Evolutionary conservation across 257 asterid genomes (phyloP).

Genomic region (Cordia subcordata): DNA sequence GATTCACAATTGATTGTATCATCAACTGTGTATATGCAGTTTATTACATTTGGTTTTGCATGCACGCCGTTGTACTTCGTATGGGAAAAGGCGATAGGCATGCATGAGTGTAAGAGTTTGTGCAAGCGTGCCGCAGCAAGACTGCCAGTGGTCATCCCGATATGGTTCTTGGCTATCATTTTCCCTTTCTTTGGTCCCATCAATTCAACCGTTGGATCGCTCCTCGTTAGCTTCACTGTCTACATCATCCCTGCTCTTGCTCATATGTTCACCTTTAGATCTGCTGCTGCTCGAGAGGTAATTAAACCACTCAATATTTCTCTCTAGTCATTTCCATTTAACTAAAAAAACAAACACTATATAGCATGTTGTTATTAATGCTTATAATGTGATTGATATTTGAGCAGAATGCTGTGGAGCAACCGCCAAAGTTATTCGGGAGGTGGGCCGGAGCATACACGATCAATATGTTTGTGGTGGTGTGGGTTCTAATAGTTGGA

Average conservation of each 20-base stretch:
- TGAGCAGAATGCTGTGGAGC: constrained; percentile 71
- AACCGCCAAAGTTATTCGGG: constrained; percentile 64
- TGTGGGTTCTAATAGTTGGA: constrained; percentile 72
- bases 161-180: constrained; percentile 76
- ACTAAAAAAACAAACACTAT: too few species aligned
- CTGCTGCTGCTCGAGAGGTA: constrained; percentile 83
- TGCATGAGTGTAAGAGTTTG: constrained; percentile 74
- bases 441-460: constrained; percentile 68
- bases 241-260: constrained; percentile 88
- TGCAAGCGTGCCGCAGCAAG: constrained; percentile 64
- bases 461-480: constrained; percentile 67
- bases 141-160: constrained; percentile 73
- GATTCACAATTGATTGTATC: too few species aligned
- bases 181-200: constrained; percentile 87
- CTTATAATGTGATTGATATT: background rate
- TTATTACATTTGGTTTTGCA: constrained; percentile 84
- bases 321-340: too few species aligned
- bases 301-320: too few species aligned
- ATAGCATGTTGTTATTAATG: background rate
- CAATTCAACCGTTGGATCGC: constrained; percentile 82
- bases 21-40: constrained; percentile 31
- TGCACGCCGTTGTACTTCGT: constrained; percentile 82
- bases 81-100: constrained; percentile 74
- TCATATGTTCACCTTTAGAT: constrained; percentile 81
- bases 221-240: constrained; percentile 86